Evolutionary conservation across 176 grass and related monocot genomes (phyloP), one percentile per base, ranked within the genome.

Genomic region (Cymbopogon citratus): DNA sequence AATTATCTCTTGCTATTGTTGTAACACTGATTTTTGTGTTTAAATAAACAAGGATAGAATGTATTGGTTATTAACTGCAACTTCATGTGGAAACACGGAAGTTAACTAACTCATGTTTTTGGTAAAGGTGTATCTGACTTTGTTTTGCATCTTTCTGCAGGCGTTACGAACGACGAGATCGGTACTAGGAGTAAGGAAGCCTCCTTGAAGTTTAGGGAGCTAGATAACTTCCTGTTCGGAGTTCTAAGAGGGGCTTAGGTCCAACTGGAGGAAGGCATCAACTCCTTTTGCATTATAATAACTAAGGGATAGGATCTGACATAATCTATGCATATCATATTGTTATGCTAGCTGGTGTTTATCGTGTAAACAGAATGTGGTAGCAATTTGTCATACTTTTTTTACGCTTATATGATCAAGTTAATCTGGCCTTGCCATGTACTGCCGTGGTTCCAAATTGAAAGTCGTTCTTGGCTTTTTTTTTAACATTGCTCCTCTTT

Each of bases 61-160:
- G 54, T 34, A 23, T 11, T 5, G 40, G 27, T 79, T 34, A 70
- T 73, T 12, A 27, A 27, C 7, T 44, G 28, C 34, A 56, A 34
- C 40, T 68, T 60, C 6, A 23, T 73, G n/a, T 36, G 35, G 35
- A 1, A 19, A 15, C 43, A 23, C 21, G 4, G 12, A n/a, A n/a
- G 46, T 49, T 49, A 23, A 39, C 6, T 40, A 26, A 13, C 23
- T 65, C 14, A 14, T 82, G 65, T 51, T 83, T 79, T 28, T 83
- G 34, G 15, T 51, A 68, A 44, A 61, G 28, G 40, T 40, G 62
- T 52, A 52, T 51, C 63, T 63, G 51, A 89, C 76, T 19, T 74
- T 63, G 9, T 19, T 68, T 80, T n/a, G 43, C 54, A 67, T 81
- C 24, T 85, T 27, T 65, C 29, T 77, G 56, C 73, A 89, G 87